These are phyloP conservation scores for Hypericum androsaemum DNA, from an alignment of 345 rosid species.

Conservation along the genomic window DNA sequence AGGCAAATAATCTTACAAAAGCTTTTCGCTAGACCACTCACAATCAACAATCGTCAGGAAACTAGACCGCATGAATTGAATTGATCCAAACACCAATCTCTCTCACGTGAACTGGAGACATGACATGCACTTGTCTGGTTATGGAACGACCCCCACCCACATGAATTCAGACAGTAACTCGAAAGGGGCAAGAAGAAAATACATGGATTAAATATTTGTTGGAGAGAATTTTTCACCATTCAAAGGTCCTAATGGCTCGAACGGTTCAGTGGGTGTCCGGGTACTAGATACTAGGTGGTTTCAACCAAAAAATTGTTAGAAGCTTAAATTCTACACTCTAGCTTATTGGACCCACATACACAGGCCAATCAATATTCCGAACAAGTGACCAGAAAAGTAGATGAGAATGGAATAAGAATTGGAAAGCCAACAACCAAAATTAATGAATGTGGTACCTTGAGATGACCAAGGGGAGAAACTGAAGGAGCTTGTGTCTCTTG, in stretches of 20 bases:
- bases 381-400: not conserved
- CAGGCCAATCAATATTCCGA: too few relatives aligned
- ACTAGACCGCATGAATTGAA: not conserved
- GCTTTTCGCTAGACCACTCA: conserved; percentile 9
- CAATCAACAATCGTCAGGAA: conserved; percentile 7
- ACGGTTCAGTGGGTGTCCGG: too few relatives aligned
- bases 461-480: conserved; percentile 59
- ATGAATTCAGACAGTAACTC: conserved; percentile 11
- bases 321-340: too few relatives aligned
- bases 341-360: too few relatives aligned
- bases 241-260: too few relatives aligned
- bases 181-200: too few relatives aligned
- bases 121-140: conserved; percentile 23
- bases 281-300: too few relatives aligned
- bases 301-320: too few relatives aligned
- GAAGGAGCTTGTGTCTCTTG: conserved; percentile 44
- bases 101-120: conserved; percentile 21
- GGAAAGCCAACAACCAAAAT: not conserved
- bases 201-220: too few relatives aligned
- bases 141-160: conserved; percentile 11
- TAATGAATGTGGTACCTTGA: conserved; percentile 33
- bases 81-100: not conserved
- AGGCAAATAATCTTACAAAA: conserved; percentile 25
- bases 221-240: too few relatives aligned
- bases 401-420: not conserved